Base-by-base conservation (phyloP, 2,329 filamentous ascomycete genomes). In the Fusarium metavorans region DNA sequence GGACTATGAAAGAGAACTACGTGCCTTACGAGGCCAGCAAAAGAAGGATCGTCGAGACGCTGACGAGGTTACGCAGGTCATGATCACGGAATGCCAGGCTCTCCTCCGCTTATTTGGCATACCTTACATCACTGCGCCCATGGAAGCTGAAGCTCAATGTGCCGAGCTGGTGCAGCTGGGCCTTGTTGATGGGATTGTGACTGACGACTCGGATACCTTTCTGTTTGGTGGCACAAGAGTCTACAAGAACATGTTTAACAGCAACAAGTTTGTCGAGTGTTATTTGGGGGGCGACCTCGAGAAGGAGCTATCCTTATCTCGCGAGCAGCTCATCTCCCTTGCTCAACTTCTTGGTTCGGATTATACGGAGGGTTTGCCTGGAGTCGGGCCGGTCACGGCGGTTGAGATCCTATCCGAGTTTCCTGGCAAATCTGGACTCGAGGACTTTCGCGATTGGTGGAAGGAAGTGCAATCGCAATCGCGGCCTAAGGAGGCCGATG, bases 231-330 rank as follows among this genome's bases (percentile, higher is more conserved):
- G 97, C 41, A 99, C 95, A 0, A 89, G 96, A 20, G 93, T 99
- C 25, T 99, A 99, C 88, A 99, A 99, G 83, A 99, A 99, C 86
- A 97, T 99, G 95, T 99, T 99, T 87, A 99, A 98, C 83, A 93
- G 95, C 78, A 97, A 97, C 82, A 99, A 99, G 81, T 97, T 95
- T 78, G 97, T 99, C 48, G 97, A 99, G 84, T 98, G 97, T 84
- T 99, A 98, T 81, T 89, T 99, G 11, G 85, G 92, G 3, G 87
- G 86, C 0, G 97, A 99, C 79, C 87, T 99, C 0, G 94, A 97
- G 78, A 93, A 93, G 77, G 97, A 99, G 78, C 92, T 98, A 72
- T 94, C 94, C 0, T 89, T 99, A 0, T 93, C 94, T 4, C 91
- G 96, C n/a, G 88, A 93, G 64, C 94, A 96, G 79, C 91, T 99